phyloP scores from a whole-genome alignment of 176 grass and related monocot genomes.

The Paspalum vaginatum region DNA sequence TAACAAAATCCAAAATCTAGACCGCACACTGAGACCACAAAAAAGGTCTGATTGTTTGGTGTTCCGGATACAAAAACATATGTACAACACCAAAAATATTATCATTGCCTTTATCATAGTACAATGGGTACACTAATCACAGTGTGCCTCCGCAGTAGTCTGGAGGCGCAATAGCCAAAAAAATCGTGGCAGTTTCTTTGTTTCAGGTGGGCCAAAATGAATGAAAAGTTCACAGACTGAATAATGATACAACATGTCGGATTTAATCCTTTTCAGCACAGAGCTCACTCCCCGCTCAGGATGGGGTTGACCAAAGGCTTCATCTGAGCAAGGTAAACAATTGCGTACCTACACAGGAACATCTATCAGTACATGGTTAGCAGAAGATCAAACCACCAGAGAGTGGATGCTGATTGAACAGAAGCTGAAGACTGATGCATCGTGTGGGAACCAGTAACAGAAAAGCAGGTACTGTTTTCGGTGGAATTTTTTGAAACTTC shows the following conservation, averaged over 20 bases:
- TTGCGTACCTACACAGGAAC: constrained; percentile 74
- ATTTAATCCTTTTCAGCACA: constrained; percentile 1
- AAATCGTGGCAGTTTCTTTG: constrained; percentile 41
- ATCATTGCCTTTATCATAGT: constrained; percentile 51
- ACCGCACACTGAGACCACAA: not conserved
- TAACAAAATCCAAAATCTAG: not conserved
- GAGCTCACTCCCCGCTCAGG: constrained; percentile 78
- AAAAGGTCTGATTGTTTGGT: not conserved
- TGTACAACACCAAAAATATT: not conserved
- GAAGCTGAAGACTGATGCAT: not conserved
- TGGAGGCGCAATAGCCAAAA: constrained; percentile 43
- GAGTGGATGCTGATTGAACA: not conserved
- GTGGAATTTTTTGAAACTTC: too few species aligned
- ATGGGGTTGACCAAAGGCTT: constrained; percentile 97
- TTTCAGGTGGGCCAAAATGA: constrained; percentile 43
- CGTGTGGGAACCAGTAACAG: not conserved
- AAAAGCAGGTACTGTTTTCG: not conserved
- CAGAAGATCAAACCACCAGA: not conserved
- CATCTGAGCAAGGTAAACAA: constrained; percentile 93
- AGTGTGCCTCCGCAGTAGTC: constrained; percentile 17
- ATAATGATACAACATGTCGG: constrained; percentile 36
- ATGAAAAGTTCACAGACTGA: constrained; percentile 46
- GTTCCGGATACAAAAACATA: not conserved
- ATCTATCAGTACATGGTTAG: not conserved
- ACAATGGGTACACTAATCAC: constrained; percentile 61